phyloP scores from a whole-genome alignment of 805 yeast genomes.

The Teunomyces gatunensis region DNA sequence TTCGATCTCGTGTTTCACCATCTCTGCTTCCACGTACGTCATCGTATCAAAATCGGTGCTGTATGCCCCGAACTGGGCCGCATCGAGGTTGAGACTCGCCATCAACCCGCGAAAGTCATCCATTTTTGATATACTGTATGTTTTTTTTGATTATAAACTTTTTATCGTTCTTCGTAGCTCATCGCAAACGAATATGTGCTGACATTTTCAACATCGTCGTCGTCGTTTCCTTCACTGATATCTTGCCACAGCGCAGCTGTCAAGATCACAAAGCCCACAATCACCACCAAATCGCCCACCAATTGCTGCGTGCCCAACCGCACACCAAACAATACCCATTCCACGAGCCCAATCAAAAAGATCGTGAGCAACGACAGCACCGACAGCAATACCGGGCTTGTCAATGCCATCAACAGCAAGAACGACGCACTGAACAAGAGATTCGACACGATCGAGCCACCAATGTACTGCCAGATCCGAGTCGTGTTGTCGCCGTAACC shows the following conservation, averaged over 20 bases:
- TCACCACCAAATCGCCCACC: constrained; percentile 66
- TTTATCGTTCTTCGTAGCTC: constrained; percentile 17
- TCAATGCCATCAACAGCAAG: constrained; percentile 73
- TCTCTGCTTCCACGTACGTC: constrained; percentile 20
- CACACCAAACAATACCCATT: constrained; percentile 65
- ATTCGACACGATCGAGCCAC: constrained; percentile 59
- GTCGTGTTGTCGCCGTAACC: constrained; percentile 34
- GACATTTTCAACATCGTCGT: constrained; percentile 43
- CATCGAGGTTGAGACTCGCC: constrained; percentile 26
- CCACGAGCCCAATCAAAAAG: constrained; percentile 73
- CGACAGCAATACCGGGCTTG: constrained; percentile 80
- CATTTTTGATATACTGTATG: background rate
- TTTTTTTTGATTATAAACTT: background rate
- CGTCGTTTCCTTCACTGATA: constrained; percentile 48
- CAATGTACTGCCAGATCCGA: constrained; percentile 45
- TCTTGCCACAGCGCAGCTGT: constrained; percentile 67
- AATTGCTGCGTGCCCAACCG: constrained; percentile 54
- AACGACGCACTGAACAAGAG: constrained; percentile 69
- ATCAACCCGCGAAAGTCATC: constrained; percentile 26
- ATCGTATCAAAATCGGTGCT: constrained; percentile 14
- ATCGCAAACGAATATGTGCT: constrained; percentile 43
- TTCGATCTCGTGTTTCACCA: constrained; percentile 39
- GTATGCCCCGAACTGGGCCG: constrained; percentile 18
- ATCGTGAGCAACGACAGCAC: constrained; percentile 72
- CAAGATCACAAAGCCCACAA: constrained; percentile 65